Conservation (phyloP, 176 grass and related monocot genomes). For the Lolium multiflorum region DNA sequence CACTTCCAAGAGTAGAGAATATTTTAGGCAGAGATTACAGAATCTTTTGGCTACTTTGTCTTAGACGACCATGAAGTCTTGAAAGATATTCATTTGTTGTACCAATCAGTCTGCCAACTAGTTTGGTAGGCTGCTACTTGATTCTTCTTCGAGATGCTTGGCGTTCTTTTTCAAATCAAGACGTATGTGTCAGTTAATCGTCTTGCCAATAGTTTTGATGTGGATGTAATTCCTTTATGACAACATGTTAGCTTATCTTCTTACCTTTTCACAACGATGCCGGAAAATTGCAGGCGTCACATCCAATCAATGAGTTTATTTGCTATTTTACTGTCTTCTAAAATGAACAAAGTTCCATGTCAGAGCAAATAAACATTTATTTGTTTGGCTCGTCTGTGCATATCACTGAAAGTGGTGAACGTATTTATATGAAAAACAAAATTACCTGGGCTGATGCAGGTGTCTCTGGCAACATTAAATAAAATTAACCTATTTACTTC, state of each 20-base stretch:
- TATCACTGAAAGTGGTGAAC: neutral
- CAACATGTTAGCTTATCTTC: conserved; percentile 7
- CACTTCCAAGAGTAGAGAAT: neutral
- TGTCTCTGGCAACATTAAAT: neutral
- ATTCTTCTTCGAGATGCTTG: conserved; percentile 34
- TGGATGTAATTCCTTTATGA: neutral
- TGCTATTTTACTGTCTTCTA: neutral
- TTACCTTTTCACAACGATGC: neutral
- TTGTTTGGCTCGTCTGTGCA: neutral
- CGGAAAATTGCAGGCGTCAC: neutral
- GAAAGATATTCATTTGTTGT: conserved; percentile 17
- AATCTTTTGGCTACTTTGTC: neutral
- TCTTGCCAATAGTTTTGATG: neutral
- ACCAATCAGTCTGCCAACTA: conserved; percentile 18
- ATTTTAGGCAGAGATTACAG: neutral
- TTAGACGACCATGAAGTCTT: neutral
- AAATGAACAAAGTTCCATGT: neutral
- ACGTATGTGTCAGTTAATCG: neutral
- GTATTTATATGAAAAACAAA: conserved; percentile 8
- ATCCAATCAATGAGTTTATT: neutral
- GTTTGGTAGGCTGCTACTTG: neutral
- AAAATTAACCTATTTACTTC: neutral
- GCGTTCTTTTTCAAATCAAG: conserved; percentile 14
- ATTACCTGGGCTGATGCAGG: neutral
- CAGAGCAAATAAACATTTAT: neutral